Evolutionary conservation across 164 flowering plant genomes (phyloP).

Genomic region (Stephania yunnanensis): DNA sequence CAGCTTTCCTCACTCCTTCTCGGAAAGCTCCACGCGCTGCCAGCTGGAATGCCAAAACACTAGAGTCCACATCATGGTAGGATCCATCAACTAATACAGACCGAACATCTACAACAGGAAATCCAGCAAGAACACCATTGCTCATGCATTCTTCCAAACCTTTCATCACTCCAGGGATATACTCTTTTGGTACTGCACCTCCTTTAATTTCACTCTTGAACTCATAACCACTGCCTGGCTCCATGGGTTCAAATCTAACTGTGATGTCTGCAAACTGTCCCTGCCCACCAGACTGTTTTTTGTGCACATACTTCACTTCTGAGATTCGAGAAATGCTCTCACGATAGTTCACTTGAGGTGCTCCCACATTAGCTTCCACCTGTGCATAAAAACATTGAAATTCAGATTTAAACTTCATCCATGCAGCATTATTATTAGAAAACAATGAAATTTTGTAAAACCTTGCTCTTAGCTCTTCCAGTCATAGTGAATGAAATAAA

Average conservation of each 20-base stretch:
- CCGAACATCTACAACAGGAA: conserved; percentile 89
- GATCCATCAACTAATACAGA: conserved; percentile 81
- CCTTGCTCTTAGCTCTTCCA: background rate
- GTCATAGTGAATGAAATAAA: background rate
- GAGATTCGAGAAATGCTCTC: conserved; percentile 81
- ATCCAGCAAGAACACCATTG: conserved; percentile 91
- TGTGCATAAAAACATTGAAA: conserved; percentile 18
- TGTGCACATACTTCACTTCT: conserved; percentile 84
- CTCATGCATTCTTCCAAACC: conserved; percentile 90
- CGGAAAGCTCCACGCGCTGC: conserved; percentile 94
- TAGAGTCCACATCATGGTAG: conserved; percentile 98
- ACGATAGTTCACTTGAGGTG: conserved; percentile 96
- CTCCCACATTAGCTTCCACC: conserved; percentile 99
- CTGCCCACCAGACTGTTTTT: conserved; percentile 95
- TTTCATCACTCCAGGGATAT: conserved; percentile 91
- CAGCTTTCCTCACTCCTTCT: conserved; percentile 81
- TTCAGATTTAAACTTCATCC: background rate
- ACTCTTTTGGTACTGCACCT: conserved; percentile 92
- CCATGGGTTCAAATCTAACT: conserved; percentile 58
- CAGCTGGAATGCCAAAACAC: conserved; percentile 91
- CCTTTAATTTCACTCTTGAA: conserved; percentile 97
- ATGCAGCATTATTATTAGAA: background rate
- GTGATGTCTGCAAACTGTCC: conserved; percentile 97
- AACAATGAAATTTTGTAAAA: conserved; percentile 1
- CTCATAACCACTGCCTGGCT: conserved; percentile 84